phyloP scores from a whole-genome alignment of 2,329 filamentous ascomycete species.

The Paraconiothyrium sp. region DNA sequence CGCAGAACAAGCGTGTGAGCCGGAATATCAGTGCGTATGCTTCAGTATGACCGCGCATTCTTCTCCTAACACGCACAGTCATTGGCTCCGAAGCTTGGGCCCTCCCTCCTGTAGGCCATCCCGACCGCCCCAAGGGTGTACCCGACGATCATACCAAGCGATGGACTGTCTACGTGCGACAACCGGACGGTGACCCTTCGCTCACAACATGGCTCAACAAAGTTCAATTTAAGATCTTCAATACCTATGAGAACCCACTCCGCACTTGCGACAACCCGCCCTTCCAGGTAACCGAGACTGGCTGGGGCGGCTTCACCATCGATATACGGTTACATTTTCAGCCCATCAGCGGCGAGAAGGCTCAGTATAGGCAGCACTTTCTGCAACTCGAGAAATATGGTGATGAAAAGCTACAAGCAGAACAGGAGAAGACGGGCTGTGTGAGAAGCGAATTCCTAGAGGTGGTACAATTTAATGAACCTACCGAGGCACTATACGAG shows the following conservation, averaged over 20 bases:
- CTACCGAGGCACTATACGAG: conserved; percentile 90
- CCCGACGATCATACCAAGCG: conserved; percentile 95
- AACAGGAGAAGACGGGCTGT: conserved; percentile 61
- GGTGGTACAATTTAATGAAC: conserved; percentile 97
- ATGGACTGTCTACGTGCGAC: conserved; percentile 94
- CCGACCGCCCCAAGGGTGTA: conserved; percentile 68
- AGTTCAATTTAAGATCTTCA: conserved; percentile 97
- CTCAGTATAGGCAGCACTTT: conserved; percentile 93
- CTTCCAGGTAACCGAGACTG: conserved; percentile 89
- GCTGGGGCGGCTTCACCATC: conserved; percentile 98
- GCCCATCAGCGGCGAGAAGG: conserved; percentile 87
- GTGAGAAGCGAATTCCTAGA: conserved; percentile 87
- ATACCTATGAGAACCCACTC: conserved; percentile 91
- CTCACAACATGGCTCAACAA: conserved; percentile 96
- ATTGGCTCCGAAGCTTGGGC: conserved; percentile 61
- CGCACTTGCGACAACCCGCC: conserved; percentile 78
- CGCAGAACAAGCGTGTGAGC: conserved; percentile 52
- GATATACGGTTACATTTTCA: conserved; percentile 95
- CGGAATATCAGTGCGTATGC: conserved; percentile 49
- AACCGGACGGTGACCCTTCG: conserved; percentile 83
- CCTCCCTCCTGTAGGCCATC: conserved; percentile 77
- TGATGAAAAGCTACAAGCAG: conserved; percentile 70
- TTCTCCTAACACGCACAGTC: conserved; percentile 47
- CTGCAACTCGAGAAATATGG: conserved; percentile 92
- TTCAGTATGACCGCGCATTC: neutral